Evolutionary conservation across 1,139 yeast genomes (phyloP).

Genomic region (Pichia terricola): DNA sequence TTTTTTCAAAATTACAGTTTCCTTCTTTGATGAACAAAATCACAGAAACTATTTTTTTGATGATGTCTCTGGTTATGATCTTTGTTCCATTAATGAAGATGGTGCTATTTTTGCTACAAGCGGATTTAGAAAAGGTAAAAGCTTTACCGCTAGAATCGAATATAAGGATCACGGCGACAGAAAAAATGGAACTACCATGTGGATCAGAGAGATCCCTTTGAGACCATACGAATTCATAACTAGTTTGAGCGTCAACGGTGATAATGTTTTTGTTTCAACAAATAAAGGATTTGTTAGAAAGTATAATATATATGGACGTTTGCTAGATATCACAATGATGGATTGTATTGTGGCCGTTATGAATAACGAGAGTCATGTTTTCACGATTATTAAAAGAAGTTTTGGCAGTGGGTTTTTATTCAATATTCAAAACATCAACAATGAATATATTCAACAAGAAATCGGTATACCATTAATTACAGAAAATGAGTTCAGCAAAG

Average conservation of each 20-base stretch:
- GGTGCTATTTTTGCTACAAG: slow-evolving; percentile 60
- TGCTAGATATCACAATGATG: slow-evolving; percentile 41
- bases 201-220: slow-evolving; percentile 33
- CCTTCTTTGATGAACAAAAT: slow-evolving; percentile 75
- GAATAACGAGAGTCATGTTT: slow-evolving; percentile 36
- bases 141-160: slow-evolving; percentile 25
- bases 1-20: slow-evolving; percentile 46
- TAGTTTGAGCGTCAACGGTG: slow-evolving; percentile 31
- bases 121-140: slow-evolving; percentile 18
- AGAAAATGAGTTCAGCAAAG: slow-evolving; percentile 22
- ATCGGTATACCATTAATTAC: slow-evolving; percentile 26
- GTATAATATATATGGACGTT: slow-evolving; percentile 47
- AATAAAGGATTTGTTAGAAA: slow-evolving; percentile 47
- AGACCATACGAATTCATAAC: slow-evolving; percentile 38
- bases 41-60: slow-evolving; percentile 82
- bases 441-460: slow-evolving; percentile 30
- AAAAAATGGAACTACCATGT: slow-evolving; percentile 24
- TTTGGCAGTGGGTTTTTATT: slow-evolving; percentile 26
- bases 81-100: slow-evolving; percentile 60
- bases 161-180: slow-evolving; percentile 33
- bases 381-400: slow-evolving; percentile 34
- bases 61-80: slow-evolving; percentile 60
- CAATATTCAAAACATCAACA: slow-evolving; percentile 30
- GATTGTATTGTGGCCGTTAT: slow-evolving; percentile 49
- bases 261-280: slow-evolving; percentile 37